These are phyloP conservation scores for Coemansia sp. DNA, from an alignment of 192 early-diverging fungal species.

Conservation along the genomic window DNA sequence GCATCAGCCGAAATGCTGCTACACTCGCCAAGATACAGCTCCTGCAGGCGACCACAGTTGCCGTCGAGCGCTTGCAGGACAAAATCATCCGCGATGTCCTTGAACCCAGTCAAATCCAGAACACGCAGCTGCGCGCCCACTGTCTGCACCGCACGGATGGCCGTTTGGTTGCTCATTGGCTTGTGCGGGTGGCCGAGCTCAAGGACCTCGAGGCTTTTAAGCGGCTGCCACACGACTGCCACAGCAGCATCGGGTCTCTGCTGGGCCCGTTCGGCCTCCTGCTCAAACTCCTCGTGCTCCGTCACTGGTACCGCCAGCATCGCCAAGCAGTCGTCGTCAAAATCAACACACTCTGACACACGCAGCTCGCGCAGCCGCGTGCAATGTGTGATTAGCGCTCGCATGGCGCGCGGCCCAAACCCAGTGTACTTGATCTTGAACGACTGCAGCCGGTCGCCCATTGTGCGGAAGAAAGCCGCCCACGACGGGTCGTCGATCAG, in stretches of 20 bases:
- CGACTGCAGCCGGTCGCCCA: constrained; percentile 56
- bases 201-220: constrained; percentile 16
- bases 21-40: constrained; percentile 41
- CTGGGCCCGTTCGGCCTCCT: constrained; percentile 30
- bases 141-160: constrained; percentile 23
- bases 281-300: constrained; percentile 31
- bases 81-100: constrained; percentile 40
- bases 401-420: constrained; percentile 57
- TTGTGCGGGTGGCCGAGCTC: constrained; percentile 29
- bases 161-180: constrained; percentile 30
- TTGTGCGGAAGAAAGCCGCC: constrained; percentile 57
- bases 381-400: constrained; percentile 61
- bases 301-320: constrained; percentile 42
- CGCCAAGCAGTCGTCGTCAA: constrained; percentile 56
- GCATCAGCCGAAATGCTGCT: constrained; percentile 25
- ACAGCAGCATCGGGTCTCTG: constrained; percentile 1
- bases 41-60: constrained; percentile 17
- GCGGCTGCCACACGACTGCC: constrained; percentile 29
- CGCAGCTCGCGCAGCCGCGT: constrained; percentile 60
- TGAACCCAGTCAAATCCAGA: constrained; percentile 40
- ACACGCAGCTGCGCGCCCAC: constrained; percentile 32
- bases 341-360: constrained; percentile 60
- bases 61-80: constrained; percentile 15
- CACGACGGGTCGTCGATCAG: constrained; percentile 64
- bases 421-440: constrained; percentile 63